Base-by-base conservation (phyloP, 2,329 filamentous ascomycete species). In the Aspergillus pseudoterreus region DNA sequence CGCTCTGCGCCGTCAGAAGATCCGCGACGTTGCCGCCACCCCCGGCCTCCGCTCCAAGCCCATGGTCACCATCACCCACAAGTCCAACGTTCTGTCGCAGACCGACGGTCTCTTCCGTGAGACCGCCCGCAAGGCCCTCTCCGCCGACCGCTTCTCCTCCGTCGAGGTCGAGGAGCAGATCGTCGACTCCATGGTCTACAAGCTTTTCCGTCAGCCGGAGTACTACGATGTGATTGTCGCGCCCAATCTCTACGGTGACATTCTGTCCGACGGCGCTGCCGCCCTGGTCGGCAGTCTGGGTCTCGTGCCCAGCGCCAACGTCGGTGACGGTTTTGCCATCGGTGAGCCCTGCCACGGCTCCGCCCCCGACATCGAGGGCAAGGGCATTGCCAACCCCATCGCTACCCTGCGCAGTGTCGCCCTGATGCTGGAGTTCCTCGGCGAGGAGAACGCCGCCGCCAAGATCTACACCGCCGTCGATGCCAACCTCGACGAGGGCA, bases 111-210 rank as follows among this genome's bases (percentile, higher is more conserved):
- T 99, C 44, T 99, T 99, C 84, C 86, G 94, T 61, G 79, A 86
- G 62, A 88, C 88, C 4, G 84, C 89, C 14, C 85, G 88, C 60
- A 79, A 80, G 27, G 90, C 89, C 4, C 84, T 97, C 8, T 80
- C 84, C 24, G 78, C 80, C 47, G 61, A 81, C 11, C 80, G 77
- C 59, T 96, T 89, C 77, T 73, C 75, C 54, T 74, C 72, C 46
- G 77, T 95, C 49, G 75, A 76, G 39, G 80, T 96, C 49, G 94
- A 97, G 75, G 94, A 97, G 80, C 94, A 99, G 78, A 99, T 99
- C 63, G 92, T 99, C 57, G 94, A 99, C 76, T 92, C 87, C 56
- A 99, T 99, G 94, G 91, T 97, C 52, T 97, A 97, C 84, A 97
- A 97, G 80, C 87, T 99, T 51, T 97, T 97, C 85, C 90, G 92